Conservation (phyloP, 1,284 basidiomycete species). For the Chalciporus piperatoides region DNA sequence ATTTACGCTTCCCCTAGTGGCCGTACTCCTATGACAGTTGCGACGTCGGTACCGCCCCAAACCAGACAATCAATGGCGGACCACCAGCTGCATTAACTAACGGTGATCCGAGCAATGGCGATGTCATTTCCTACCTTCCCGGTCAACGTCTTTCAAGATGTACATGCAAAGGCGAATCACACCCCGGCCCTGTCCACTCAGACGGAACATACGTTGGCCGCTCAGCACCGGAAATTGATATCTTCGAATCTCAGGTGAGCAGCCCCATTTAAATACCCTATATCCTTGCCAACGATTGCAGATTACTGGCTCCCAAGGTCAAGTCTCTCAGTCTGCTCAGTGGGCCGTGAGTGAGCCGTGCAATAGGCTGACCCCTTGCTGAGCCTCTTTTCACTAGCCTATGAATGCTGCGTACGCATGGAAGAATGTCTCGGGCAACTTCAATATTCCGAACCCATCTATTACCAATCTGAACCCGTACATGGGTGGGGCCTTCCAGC, state of each 20-base stretch:
- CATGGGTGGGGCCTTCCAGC: conserved; percentile 50
- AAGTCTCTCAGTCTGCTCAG: conserved; percentile 47
- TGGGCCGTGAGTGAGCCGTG: conserved; percentile 40
- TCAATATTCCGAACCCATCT: conserved; percentile 39
- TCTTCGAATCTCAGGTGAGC: conserved; percentile 54
- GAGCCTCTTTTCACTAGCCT: conserved; percentile 19
- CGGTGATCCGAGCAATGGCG: conserved; percentile 36
- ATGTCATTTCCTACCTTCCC: conserved; percentile 53
- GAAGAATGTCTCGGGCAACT: conserved; percentile 40
- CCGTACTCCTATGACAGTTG: conserved; percentile 51
- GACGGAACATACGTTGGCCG: conserved; percentile 58
- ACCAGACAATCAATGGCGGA: conserved; percentile 43
- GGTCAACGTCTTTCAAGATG: conserved; percentile 60
- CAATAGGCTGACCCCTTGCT: conserved; percentile 6
- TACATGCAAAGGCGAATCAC: conserved; percentile 58
- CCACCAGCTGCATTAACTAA: conserved; percentile 39
- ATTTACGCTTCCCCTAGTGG: conserved; percentile 32
- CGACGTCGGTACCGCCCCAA: conserved; percentile 57
- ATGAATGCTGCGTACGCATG: conserved; percentile 34
- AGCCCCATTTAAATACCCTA: background rate
- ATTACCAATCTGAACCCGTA: conserved; percentile 44
- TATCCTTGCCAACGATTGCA: conserved; percentile 16
- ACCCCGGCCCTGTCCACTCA: conserved; percentile 57
- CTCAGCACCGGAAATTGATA: conserved; percentile 66
- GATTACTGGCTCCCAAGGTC: conserved; percentile 37